A percentile compares a stretch with the other conserved stretches of the same genome.
Conservation (phyloP, 2,329 filamentous ascomycete genomes). For the Dothideomycetes sp. region DNA sequence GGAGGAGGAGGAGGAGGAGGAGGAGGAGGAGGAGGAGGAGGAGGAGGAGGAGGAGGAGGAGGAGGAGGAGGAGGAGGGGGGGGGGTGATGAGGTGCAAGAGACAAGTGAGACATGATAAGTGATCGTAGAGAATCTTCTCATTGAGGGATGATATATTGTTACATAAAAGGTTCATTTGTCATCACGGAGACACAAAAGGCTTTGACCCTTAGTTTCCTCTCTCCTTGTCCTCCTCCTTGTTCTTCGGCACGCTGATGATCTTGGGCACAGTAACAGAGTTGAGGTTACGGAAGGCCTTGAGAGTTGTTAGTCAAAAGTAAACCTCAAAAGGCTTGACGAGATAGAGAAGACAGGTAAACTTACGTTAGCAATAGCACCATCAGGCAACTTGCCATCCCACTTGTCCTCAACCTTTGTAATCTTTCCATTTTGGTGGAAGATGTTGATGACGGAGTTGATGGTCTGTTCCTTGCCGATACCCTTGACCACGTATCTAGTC, state of each 20-base stretch:
- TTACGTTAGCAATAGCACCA: slow-evolving; percentile 41
- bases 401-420: slow-evolving; percentile 45
- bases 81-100: no score
- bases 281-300: slow-evolving; percentile 45
- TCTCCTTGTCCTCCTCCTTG: slow-evolving; percentile 43
- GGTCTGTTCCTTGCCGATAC: slow-evolving; percentile 41
- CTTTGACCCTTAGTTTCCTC: slow-evolving; percentile 30
- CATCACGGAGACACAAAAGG: background rate
- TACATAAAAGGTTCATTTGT: slow-evolving; percentile 8
- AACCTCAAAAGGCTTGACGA: background rate
- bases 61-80: no score
- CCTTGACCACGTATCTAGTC: slow-evolving; percentile 46
- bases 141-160: background rate
- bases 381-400: slow-evolving; percentile 48
- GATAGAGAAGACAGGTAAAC: slow-evolving; percentile 29
- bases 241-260: slow-evolving; percentile 45
- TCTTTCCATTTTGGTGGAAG: slow-evolving; percentile 35
- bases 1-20: no score
- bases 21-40: no score
- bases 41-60: no score
- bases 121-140: background rate
- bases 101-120: background rate
- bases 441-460: slow-evolving; percentile 43
- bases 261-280: slow-evolving; percentile 43
- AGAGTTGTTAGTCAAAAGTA: slow-evolving; percentile 16